Percentiles rank a stretch among this genome's conserved stretches.
Conservation (phyloP, 129 eudicot species). For the Tanacetum coccineum region DNA sequence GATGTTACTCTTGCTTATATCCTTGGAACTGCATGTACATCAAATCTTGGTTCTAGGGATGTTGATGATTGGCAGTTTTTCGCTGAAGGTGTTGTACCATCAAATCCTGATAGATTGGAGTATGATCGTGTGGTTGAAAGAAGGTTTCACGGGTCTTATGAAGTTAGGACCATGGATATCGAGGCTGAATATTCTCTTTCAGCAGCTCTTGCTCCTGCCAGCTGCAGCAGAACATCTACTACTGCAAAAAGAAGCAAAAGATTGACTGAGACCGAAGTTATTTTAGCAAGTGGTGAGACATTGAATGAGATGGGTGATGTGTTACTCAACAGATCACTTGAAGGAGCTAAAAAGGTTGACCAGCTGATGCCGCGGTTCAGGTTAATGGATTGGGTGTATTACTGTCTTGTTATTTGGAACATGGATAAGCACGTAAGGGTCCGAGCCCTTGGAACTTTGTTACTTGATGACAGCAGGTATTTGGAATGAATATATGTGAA, state of each 20-base stretch:
- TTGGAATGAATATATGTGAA: too few relatives aligned
- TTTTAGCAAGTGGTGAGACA: background rate
- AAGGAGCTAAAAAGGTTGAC: background rate
- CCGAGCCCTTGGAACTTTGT: too few relatives aligned
- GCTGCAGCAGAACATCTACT: too few relatives aligned
- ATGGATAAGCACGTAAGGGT: too few relatives aligned
- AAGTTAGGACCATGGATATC: slow-evolving; percentile 17
- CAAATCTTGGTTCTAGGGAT: slow-evolving; percentile 2
- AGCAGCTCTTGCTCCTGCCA: background rate
- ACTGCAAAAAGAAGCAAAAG: background rate
- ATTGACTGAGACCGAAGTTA: background rate
- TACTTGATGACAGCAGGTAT: too few relatives aligned
- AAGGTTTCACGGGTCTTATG: background rate
- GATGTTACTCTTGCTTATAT: slow-evolving; percentile 18
- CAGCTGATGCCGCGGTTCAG: slow-evolving; percentile 1
- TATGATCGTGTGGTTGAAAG: background rate
- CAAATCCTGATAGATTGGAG: background rate
- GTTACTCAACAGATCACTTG: background rate
- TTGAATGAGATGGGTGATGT: background rate
- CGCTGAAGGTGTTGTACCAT: background rate
- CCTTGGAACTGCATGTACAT: slow-evolving; percentile 20
- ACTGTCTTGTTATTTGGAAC: too few relatives aligned
- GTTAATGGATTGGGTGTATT: background rate
- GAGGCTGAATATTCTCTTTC: background rate
- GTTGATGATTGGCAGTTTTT: slow-evolving; percentile 23